A percentile compares a stretch with the other conserved stretches of the same genome.
Evolutionary conservation across 2,329 filamentous ascomycete species (phyloP).

Genomic region (Orbilia brochopaga): DNA sequence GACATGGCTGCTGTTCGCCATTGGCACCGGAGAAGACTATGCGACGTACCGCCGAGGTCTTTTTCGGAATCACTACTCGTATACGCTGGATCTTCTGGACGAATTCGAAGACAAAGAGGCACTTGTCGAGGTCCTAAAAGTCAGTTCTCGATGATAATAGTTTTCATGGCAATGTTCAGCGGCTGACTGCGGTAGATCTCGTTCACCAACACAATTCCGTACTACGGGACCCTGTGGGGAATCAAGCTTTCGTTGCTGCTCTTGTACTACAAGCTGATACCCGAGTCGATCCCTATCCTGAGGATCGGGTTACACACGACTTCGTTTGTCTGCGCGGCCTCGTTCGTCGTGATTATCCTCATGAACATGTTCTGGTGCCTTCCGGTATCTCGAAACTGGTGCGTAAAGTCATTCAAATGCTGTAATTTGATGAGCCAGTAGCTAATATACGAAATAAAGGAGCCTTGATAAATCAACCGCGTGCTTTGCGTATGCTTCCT

Average conservation of each 20-base stretch:
- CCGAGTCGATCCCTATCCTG: conserved; percentile 45
- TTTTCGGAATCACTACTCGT: conserved; percentile 22
- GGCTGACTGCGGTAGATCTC: conserved; percentile 23
- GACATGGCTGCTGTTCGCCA: conserved; percentile 44
- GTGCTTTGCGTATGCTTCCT: conserved; percentile 34
- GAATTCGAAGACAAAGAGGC: conserved; percentile 28
- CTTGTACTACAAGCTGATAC: conserved; percentile 50
- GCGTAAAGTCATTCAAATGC: background rate
- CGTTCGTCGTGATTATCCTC: conserved; percentile 36
- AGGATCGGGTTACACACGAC: conserved; percentile 45
- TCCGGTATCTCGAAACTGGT: conserved; percentile 41
- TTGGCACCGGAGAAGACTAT: conserved; percentile 39
- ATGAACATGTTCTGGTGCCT: conserved; percentile 50
- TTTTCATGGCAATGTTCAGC: background rate
- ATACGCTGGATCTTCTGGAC: conserved; percentile 27
- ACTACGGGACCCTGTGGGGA: conserved; percentile 46
- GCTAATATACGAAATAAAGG: background rate
- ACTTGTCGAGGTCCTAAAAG: conserved; percentile 44
- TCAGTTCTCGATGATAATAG: background rate
- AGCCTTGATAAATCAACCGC: conserved; percentile 28
- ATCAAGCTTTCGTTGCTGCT: conserved; percentile 45
- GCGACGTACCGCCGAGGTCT: conserved; percentile 38
- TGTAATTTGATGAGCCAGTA: background rate
- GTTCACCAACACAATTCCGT: conserved; percentile 41
- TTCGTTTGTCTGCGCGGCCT: conserved; percentile 23